Conservation (phyloP, 140 eudicot species). For the Eryngium alpinum region DNA sequence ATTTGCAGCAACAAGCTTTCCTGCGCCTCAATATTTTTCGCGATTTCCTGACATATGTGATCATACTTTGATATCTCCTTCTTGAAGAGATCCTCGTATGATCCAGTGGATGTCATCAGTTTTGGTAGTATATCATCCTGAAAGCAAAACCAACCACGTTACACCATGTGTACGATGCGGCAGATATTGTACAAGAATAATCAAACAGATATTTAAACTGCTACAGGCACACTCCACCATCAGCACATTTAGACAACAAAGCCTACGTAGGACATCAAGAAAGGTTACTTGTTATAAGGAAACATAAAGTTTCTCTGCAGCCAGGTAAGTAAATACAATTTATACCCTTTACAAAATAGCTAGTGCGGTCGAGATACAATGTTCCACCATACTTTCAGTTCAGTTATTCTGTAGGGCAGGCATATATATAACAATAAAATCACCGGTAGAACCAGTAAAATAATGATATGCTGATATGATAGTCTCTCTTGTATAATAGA, state of each 20-base stretch:
- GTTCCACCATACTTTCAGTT: not conserved
- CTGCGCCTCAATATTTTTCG: slow-evolving; percentile 76
- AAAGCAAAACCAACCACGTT: slow-evolving; percentile 14
- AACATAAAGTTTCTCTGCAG: not conserved
- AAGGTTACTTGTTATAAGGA: not conserved
- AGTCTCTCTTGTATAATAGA: not conserved
- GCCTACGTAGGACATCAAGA: not conserved
- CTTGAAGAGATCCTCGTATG: slow-evolving; percentile 93
- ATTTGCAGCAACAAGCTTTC: slow-evolving; percentile 70
- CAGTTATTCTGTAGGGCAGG: too few relatives aligned
- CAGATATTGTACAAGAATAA: not conserved
- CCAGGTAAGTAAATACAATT: not conserved
- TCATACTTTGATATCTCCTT: slow-evolving; percentile 88
- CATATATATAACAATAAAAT: too few relatives aligned
- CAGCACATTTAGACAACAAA: not conserved
- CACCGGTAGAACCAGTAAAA: not conserved
- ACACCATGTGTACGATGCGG: not conserved
- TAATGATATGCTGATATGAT: not conserved
- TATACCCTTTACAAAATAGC: not conserved
- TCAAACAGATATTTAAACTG: not conserved
- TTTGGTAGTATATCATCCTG: slow-evolving; percentile 98
- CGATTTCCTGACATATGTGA: slow-evolving; percentile 73
- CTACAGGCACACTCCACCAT: not conserved
- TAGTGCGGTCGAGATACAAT: not conserved
- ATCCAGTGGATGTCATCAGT: slow-evolving; percentile 90